Conservation (phyloP, 768 basidiomycete species). For the Pisolithus marmoratus region DNA sequence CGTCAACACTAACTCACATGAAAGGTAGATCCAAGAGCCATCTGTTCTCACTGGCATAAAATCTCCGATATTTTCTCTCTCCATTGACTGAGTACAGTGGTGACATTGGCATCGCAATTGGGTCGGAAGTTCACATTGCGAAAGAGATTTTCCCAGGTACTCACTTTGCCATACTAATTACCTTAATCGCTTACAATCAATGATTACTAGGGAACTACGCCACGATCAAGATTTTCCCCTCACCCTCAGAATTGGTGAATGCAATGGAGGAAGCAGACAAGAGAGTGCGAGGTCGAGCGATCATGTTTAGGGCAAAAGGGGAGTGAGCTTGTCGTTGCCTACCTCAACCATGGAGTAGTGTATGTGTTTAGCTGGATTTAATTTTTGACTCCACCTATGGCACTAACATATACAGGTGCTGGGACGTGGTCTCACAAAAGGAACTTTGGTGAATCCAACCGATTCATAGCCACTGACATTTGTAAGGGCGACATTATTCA, state of each 20-base stretch:
- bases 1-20: not conserved
- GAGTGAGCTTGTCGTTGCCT: not conserved
- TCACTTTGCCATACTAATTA: not conserved
- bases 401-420: not conserved
- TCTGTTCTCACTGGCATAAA: conserved; percentile 2
- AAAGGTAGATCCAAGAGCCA: conserved; percentile 1
- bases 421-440: not conserved
- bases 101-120: not conserved
- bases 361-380: not conserved
- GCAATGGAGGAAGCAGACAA: not conserved
- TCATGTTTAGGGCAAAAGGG: not conserved
- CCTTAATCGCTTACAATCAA: not conserved
- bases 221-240: conserved; percentile 1
- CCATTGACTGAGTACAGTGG: not conserved
- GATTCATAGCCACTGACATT: conserved; percentile 1
- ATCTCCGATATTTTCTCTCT: not conserved
- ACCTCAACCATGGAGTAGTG: conserved; percentile 7
- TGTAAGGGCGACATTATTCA: not conserved
- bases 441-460: conserved; percentile 2
- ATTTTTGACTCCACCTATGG: not conserved
- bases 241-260: not conserved
- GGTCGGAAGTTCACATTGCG: conserved; percentile 1
- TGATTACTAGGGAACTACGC: not conserved
- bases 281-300: not conserved
- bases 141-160: conserved; percentile 1